A percentile compares a stretch with the other conserved stretches of the same genome.
phyloP scores from a whole-genome alignment of 805 yeast genomes.

The Hermanozyma aechmeae region DNA sequence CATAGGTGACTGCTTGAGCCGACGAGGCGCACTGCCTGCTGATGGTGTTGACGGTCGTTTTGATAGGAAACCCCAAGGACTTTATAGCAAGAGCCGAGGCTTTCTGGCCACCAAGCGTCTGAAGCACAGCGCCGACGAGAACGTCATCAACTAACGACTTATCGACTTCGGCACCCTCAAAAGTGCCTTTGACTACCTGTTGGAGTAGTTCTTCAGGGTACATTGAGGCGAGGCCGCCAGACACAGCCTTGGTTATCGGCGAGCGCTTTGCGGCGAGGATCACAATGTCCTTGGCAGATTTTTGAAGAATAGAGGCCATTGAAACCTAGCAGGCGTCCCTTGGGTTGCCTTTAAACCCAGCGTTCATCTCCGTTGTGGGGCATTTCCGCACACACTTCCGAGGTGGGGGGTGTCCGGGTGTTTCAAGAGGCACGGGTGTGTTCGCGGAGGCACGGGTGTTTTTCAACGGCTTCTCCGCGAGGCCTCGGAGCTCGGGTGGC shows the following conservation, averaged over 20 bases:
- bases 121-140: constrained; percentile 27
- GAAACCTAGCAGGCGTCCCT: too few relatives aligned
- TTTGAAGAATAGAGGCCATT: constrained; percentile 11
- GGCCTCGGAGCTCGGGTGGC: too few relatives aligned
- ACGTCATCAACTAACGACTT: constrained; percentile 22
- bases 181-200: constrained; percentile 18
- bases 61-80: constrained; percentile 21
- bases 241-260: constrained; percentile 25
- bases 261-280: constrained; percentile 25
- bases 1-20: constrained; percentile 25
- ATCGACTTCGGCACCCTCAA: constrained; percentile 15
- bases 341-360: too few relatives aligned
- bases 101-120: constrained; percentile 29
- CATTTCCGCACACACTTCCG: too few relatives aligned
- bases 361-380: too few relatives aligned
- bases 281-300: constrained; percentile 22
- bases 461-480: too few relatives aligned
- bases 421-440: too few relatives aligned
- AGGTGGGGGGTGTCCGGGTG: too few relatives aligned
- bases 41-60: constrained; percentile 24
- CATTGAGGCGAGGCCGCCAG: constrained; percentile 26
- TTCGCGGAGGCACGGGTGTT: too few relatives aligned
- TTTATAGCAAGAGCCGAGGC: constrained; percentile 26
- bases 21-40: constrained; percentile 33
- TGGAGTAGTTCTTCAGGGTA: constrained; percentile 27